These are phyloP conservation scores for Coemansia sp. DNA, from an alignment of 192 early-diverging fungal species.

Conservation along the genomic window DNA sequence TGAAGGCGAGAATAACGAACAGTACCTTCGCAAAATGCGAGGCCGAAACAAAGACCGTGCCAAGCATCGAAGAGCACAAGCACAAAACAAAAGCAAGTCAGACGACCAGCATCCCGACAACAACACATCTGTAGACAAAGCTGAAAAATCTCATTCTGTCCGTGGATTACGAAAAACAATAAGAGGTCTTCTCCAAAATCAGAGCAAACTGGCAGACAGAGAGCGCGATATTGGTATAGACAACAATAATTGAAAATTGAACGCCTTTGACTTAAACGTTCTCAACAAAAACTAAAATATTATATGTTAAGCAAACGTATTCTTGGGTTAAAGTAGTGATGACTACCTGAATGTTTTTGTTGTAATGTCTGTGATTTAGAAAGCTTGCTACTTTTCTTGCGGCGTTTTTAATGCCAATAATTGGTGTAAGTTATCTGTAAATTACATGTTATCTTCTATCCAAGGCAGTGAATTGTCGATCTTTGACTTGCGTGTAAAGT, in stretches of 20 bases:
- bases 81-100: neutral
- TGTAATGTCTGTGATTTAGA: too few species aligned
- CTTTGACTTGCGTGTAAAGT: too few species aligned
- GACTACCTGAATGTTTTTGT: too few species aligned
- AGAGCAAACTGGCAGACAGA: neutral
- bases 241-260: neutral
- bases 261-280: too few species aligned
- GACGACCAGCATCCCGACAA: neutral
- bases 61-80: neutral
- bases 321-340: too few species aligned
- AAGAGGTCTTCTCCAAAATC: neutral
- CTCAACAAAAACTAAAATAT: too few species aligned
- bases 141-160: neutral
- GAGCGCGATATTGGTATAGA: neutral
- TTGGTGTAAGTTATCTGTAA: too few species aligned
- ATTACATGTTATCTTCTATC: too few species aligned
- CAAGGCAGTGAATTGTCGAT: too few species aligned
- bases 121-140: neutral
- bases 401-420: too few species aligned
- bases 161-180: neutral
- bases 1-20: slow-evolving; percentile 1
- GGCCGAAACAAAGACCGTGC: slow-evolving; percentile 17
- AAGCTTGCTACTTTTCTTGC: too few species aligned
- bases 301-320: too few species aligned
- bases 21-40: slow-evolving; percentile 10